Base-by-base conservation (phyloP, 2,329 filamentous ascomycete genomes). In the Verticillium longisporum region DNA sequence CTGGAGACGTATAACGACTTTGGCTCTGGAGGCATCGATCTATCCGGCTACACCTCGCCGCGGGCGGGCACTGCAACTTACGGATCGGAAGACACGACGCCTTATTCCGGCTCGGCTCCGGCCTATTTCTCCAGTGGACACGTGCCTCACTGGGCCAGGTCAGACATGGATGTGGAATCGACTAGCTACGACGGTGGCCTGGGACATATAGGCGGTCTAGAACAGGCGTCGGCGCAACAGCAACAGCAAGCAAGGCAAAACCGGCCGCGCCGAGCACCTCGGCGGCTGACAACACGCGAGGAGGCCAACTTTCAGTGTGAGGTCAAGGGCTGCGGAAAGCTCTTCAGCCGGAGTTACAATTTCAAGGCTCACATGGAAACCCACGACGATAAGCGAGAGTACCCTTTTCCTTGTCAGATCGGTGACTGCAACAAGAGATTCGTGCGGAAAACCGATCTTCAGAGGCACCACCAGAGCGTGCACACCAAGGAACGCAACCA, bases 281-380 rank as follows among this genome's bases (percentile, higher is more conserved):
- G 84, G 54, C 82, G 81, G 67, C 79, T 83, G 67, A 88, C 85
- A 2, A 86, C 87, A 18, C 83, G 82, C 61, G 88, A 88, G 65
- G 88, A 90, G 67, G 89, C 88, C 60, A 90, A 87, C 67, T 89
- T 85, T 73, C 80, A 84, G 64, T 96, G 92, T 70, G 78, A 81
- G 60, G 78, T 86, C 38, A 81, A 86, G 62, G 80, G 87, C 1
- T 97, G 92, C 70, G 87, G 88, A 6, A 91, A 89, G 72, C 83
- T 88, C 15, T 96, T 96, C 72, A 91, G 90, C 66, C 82, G 92
- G 64, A 88, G 86, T 68, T 96, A 94, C 77, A 96, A 96, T 75
- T 91, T 88, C 76, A 92, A 90, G 69, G 89, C 91, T 34, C 92
- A 96, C 72, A 83, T 93, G 81, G 88, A 93, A 69, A 93, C 88